Percentiles rank a stretch among this genome's conserved stretches.
These are phyloP conservation scores for Verticillium dahliae DNA, from an alignment of 2,329 filamentous ascomycete species.

Conservation along the genomic window DNA sequence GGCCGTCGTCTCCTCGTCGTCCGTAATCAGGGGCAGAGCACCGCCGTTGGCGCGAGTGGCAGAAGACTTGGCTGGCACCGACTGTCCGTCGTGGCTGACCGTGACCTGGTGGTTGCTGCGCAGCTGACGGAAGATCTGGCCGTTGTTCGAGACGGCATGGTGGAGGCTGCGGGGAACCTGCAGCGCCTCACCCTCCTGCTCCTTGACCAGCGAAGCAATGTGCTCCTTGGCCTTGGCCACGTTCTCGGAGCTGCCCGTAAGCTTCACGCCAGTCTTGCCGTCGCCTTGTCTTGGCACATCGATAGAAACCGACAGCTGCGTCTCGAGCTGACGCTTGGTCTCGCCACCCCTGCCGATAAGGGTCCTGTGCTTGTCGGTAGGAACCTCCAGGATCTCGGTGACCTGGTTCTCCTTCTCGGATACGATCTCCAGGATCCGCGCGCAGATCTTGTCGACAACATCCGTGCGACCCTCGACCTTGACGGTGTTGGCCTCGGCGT, in stretches of 20 bases:
- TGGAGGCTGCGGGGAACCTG: conserved; percentile 77
- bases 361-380: conserved; percentile 81
- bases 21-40: conserved; percentile 84
- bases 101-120: conserved; percentile 81
- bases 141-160: conserved; percentile 79
- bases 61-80: conserved; percentile 61
- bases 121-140: conserved; percentile 87
- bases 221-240: conserved; percentile 85
- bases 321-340: conserved; percentile 76
- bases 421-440: conserved; percentile 75
- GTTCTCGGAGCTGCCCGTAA: conserved; percentile 70
- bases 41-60: conserved; percentile 50
- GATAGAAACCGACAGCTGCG: conserved; percentile 77
- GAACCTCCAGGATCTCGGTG: conserved; percentile 72
- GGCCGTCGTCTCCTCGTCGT: conserved; percentile 60
- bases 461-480: conserved; percentile 79
- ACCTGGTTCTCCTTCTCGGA: conserved; percentile 78
- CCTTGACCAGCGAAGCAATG: conserved; percentile 71
- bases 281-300: conserved; percentile 89
- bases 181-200: conserved; percentile 83
- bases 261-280: conserved; percentile 76
- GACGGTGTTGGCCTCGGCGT: conserved; percentile 75
- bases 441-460: conserved; percentile 83
- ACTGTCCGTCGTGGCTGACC: conserved; percentile 81
- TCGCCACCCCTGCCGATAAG: conserved; percentile 92